Base-by-base conservation (phyloP, 108 stramenopile genomes). In the Pseudonitzschia multistriata region DNA sequence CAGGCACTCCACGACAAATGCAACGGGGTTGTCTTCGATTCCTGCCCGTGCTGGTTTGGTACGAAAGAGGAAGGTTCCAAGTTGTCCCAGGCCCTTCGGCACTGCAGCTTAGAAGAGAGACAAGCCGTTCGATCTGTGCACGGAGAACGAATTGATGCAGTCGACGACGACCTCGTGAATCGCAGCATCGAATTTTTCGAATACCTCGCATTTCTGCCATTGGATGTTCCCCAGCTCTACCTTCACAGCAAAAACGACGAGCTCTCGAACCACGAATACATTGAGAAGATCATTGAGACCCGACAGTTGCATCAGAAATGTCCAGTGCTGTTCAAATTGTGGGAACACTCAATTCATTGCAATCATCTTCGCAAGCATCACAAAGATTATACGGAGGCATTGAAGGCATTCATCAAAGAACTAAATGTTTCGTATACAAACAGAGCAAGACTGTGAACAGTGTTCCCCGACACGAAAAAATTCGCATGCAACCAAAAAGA, bases 11-110 rank as follows among this genome's bases (percentile, higher is more conserved):
- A 24, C 21, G 39, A 13, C 57, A 40, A 80, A 66, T 30, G 68
- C 85, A 27, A 60, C 48, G 92, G 92, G 3, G 62, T 83, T 21
- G 77, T 93, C 19, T 90, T 90, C 71, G 92, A 93, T 76, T 93
- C 92, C 25, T 77, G 86, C 53, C 92, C 92, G 24, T 77, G 49
- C 17, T 68, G 66, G 65, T 72, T 78, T 62, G 71, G 79, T 28
- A 19, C 29, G 57, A 59, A 24, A 25, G 40, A 80, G 39, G 81
- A 84, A 40, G 47, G 61, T 52, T 65, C 45, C 0, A 56, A 59
- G 49, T 62, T 78, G 2, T 35, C 67, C 27, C 36, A 63, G 50
- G 85, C 81, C 13, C 49, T 85, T 37, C 39, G 74, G 19, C 62
- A 73, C 39, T 81, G 80, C 62, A 40, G 70, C 0, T 15, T 17